Conservation (phyloP, 1,284 basidiomycete genomes). For the Mycena citricolor region DNA sequence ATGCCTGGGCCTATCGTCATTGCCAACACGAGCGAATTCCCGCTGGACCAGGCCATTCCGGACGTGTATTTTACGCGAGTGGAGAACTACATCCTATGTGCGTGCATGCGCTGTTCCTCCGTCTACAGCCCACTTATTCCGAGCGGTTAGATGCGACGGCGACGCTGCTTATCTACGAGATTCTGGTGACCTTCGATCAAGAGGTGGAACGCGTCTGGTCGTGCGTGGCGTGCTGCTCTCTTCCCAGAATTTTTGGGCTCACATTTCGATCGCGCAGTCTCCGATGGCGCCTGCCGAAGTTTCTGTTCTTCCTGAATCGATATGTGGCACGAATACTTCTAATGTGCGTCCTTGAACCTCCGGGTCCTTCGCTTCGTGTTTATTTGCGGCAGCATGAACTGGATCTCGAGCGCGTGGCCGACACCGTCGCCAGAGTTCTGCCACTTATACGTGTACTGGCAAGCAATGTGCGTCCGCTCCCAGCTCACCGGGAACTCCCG, state of each 20-base stretch:
- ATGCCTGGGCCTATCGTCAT: constrained; percentile 20
- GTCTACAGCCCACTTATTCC: background rate
- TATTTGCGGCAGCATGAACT: background rate
- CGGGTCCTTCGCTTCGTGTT: constrained; percentile 2
- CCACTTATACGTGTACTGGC: constrained; percentile 17
- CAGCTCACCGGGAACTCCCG: background rate
- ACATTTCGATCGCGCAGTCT: constrained; percentile 13
- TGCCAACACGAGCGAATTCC: constrained; percentile 15
- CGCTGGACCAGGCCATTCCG: constrained; percentile 9
- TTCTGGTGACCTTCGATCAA: constrained; percentile 13
- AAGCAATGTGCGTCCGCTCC: constrained; percentile 11
- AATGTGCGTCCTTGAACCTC: constrained; percentile 5
- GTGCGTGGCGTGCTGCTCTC: background rate
- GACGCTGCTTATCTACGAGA: constrained; percentile 15
- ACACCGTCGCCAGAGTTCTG: background rate
- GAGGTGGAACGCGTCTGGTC: constrained; percentile 21
- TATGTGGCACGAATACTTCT: constrained; percentile 16
- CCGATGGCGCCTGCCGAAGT: constrained; percentile 21
- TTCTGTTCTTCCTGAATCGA: constrained; percentile 20
- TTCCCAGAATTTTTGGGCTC: background rate
- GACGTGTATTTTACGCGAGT: constrained; percentile 11
- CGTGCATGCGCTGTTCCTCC: background rate
- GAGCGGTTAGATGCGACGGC: constrained; percentile 11
- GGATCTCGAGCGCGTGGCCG: constrained; percentile 10
- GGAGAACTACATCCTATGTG: constrained; percentile 17